These are phyloP conservation scores for Trichopus zeylanicus DNA, from an alignment of 116 monocot species.

Conservation along the genomic window DNA sequence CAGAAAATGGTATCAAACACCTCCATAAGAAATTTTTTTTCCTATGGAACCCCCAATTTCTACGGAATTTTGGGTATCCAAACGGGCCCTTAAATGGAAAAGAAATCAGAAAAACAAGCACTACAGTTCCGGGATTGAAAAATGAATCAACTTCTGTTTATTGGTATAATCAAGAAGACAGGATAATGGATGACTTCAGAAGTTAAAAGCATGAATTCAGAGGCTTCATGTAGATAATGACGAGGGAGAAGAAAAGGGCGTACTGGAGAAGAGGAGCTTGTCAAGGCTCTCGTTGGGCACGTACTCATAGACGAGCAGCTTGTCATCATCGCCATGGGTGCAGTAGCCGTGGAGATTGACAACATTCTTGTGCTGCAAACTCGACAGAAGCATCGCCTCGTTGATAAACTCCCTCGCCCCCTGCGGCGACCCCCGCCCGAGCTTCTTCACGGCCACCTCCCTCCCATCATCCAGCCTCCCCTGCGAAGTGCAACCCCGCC, in stretches of 20 bases:
- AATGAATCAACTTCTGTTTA: too few relatives aligned
- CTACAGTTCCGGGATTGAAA: too few relatives aligned
- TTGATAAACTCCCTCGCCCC: constrained; percentile 59
- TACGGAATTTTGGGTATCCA: too few relatives aligned
- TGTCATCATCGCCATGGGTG: constrained; percentile 36
- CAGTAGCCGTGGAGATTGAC: constrained; percentile 69
- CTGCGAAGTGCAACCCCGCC: constrained; percentile 13
- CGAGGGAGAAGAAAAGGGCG: background rate
- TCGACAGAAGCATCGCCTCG: constrained; percentile 62
- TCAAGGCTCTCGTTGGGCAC: constrained; percentile 66
- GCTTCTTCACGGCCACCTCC: constrained; percentile 63
- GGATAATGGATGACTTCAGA: too few relatives aligned
- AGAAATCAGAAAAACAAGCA: too few relatives aligned
- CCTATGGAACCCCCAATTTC: too few relatives aligned
- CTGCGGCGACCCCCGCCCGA: constrained; percentile 47
- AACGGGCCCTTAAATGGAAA: too few relatives aligned
- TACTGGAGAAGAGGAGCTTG: constrained; percentile 49
- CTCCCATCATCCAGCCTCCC: constrained; percentile 54
- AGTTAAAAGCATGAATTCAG: too few relatives aligned
- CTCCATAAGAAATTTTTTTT: too few relatives aligned
- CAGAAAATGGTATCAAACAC: too few relatives aligned
- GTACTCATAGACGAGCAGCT: constrained; percentile 81
- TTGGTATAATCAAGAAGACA: too few relatives aligned
- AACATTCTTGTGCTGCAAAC: constrained; percentile 71
- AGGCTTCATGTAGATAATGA: background rate